phyloP scores from a whole-genome alignment of 176 grass and related monocot species.

The Bolboschoenus planiculmis region DNA sequence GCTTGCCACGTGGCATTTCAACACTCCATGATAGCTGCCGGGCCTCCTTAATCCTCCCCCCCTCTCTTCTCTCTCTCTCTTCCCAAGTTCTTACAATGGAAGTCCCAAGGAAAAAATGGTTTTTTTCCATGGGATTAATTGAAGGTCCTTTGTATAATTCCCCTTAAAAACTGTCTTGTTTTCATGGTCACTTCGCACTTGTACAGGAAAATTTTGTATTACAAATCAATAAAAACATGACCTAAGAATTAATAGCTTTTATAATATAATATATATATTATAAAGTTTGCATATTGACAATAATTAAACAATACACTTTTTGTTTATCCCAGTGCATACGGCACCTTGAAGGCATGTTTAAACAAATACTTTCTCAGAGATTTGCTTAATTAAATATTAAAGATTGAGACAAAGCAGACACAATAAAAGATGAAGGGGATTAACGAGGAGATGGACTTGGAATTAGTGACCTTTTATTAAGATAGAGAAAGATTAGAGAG shows the following conservation, averaged over 20 bases:
- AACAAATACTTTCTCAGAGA: not conserved
- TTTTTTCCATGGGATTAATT: conserved; percentile 6
- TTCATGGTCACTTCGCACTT: not conserved
- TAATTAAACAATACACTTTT: not conserved
- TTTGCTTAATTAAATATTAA: conserved; percentile 16
- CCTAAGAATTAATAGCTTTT: not conserved
- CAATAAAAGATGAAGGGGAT: conserved; percentile 16
- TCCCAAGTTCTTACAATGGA: not conserved
- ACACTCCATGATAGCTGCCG: not conserved
- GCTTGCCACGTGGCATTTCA: conserved; percentile 19
- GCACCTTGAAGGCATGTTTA: not conserved
- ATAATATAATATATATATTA: too few relatives aligned
- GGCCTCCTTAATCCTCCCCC: not conserved
- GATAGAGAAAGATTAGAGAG: conserved; percentile 9
- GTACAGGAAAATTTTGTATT: not conserved
- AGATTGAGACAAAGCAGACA: conserved; percentile 16
- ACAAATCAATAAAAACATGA: not conserved
- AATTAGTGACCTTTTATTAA: conserved; percentile 23
- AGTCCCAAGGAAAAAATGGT: not conserved
- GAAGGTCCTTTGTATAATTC: conserved; percentile 9
- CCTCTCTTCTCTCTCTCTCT: too few relatives aligned
- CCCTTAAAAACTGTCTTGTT: conserved; percentile 9
- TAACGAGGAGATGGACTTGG: conserved; percentile 15
- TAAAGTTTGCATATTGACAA: too few relatives aligned
- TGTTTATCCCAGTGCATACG: not conserved